Percentiles rank a stretch among this genome's conserved stretches.
phyloP scores from a whole-genome alignment of 1,284 basidiomycete species.

The Moniliella sp. region DNA sequence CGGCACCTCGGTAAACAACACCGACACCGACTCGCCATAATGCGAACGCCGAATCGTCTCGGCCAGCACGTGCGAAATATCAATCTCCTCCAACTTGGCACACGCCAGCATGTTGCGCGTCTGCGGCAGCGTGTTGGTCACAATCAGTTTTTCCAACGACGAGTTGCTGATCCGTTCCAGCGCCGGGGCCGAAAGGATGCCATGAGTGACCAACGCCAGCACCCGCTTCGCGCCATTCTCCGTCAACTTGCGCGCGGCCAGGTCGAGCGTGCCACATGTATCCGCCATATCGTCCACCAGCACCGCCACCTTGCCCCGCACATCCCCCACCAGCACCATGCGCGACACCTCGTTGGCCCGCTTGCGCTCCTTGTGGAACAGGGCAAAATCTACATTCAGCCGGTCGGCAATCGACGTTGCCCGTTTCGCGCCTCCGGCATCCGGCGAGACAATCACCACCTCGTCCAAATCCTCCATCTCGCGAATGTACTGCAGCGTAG shows the following conservation, averaged over 20 bases:
- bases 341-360: slow-evolving; percentile 97
- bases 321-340: slow-evolving; percentile 91
- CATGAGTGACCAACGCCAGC: slow-evolving; percentile 87
- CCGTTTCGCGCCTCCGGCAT: slow-evolving; percentile 95
- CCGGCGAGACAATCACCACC: slow-evolving; percentile 89
- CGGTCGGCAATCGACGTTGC: slow-evolving; percentile 93
- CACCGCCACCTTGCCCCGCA: slow-evolving; percentile 77
- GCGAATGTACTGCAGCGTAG: slow-evolving; percentile 80
- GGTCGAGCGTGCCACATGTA: slow-evolving; percentile 86
- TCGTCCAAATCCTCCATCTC: slow-evolving; percentile 68
- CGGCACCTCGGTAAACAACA: slow-evolving; percentile 30
- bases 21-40: slow-evolving; percentile 30
- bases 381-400: slow-evolving; percentile 85
- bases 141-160: slow-evolving; percentile 68
- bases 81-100: slow-evolving; percentile 67
- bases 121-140: slow-evolving; percentile 95
- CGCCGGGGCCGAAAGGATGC: slow-evolving; percentile 77
- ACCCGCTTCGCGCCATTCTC: slow-evolving; percentile 70
- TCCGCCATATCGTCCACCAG: slow-evolving; percentile 99
- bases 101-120: slow-evolving; percentile 53
- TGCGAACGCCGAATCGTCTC: slow-evolving; percentile 76
- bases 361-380: slow-evolving; percentile 99
- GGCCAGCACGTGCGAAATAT: slow-evolving; percentile 79
- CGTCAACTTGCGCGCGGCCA: slow-evolving; percentile 67
- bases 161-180: slow-evolving; percentile 38